These are phyloP conservation scores for Rhododendron simsii DNA, from an alignment of 148 eudicot genomes.

Conservation along the genomic window DNA sequence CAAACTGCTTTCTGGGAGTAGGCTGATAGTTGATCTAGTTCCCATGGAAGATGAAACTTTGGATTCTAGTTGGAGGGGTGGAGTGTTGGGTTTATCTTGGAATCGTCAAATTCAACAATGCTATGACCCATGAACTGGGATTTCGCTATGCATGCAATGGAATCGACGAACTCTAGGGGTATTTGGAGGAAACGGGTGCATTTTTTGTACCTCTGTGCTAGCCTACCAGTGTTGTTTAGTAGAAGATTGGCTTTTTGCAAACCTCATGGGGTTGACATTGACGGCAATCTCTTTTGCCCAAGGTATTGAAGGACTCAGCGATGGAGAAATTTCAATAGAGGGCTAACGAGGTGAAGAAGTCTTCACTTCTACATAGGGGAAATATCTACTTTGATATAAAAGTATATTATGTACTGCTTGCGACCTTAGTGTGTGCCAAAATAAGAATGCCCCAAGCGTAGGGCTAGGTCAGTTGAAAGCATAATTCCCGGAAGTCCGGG, in stretches of 20 bases:
- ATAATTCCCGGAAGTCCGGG: no score
- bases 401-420: neutral
- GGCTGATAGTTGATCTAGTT: neutral
- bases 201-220: neutral
- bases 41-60: neutral
- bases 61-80: neutral
- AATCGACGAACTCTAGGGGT: neutral
- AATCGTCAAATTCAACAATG: neutral
- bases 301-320: neutral
- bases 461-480: no score
- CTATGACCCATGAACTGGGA: neutral
- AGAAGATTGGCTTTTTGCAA: neutral
- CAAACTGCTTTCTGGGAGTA: neutral
- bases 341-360: neutral
- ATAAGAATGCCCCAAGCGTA: no score
- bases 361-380: neutral
- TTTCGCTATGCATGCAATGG: neutral
- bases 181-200: neutral
- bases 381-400: neutral
- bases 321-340: neutral
- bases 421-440: no score
- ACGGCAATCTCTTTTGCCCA: neutral
- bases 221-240: neutral
- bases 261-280: neutral
- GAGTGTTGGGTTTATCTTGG: neutral